These are phyloP conservation scores for Eragrostis tef DNA, from an alignment of 202 grass and related monocot species.

Conservation along the genomic window DNA sequence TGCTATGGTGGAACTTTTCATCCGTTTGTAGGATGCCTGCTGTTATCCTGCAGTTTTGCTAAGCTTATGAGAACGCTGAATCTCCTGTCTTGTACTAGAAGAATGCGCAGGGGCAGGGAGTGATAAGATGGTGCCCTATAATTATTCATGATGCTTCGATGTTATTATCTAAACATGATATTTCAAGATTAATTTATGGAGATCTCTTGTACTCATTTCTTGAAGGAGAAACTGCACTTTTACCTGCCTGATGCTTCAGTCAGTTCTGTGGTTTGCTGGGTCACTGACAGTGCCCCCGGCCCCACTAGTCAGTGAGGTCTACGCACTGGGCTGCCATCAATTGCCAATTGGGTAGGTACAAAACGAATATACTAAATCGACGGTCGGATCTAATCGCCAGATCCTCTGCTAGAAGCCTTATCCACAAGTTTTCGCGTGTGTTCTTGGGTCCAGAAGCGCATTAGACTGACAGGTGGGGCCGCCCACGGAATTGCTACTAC, in stretches of 20 bases:
- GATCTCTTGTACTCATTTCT: neutral
- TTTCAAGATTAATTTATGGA: neutral
- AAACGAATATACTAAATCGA: neutral
- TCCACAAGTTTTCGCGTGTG: neutral
- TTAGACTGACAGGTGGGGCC: constrained; percentile 11
- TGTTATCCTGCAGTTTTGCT: constrained; percentile 53
- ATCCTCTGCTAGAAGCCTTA: neutral
- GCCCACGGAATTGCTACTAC: neutral
- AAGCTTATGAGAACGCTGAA: constrained; percentile 40
- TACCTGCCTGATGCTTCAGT: too few species aligned
- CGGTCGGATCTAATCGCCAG: neutral
- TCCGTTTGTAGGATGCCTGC: constrained; percentile 42
- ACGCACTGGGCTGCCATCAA: too few species aligned
- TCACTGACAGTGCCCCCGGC: too few species aligned
- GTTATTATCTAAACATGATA: neutral
- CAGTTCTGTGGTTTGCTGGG: too few species aligned
- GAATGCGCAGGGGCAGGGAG: constrained; percentile 19
- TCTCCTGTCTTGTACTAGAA: constrained; percentile 23
- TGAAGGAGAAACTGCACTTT: neutral
- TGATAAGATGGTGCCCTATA: constrained; percentile 12
- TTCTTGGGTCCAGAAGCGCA: neutral
- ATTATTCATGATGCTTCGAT: neutral
- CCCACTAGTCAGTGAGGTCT: too few species aligned
- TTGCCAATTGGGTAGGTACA: too few species aligned
- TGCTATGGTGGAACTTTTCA: constrained; percentile 42